phyloP scores from a whole-genome alignment of 2,329 filamentous ascomycete species.

The Nemania diffusa region DNA sequence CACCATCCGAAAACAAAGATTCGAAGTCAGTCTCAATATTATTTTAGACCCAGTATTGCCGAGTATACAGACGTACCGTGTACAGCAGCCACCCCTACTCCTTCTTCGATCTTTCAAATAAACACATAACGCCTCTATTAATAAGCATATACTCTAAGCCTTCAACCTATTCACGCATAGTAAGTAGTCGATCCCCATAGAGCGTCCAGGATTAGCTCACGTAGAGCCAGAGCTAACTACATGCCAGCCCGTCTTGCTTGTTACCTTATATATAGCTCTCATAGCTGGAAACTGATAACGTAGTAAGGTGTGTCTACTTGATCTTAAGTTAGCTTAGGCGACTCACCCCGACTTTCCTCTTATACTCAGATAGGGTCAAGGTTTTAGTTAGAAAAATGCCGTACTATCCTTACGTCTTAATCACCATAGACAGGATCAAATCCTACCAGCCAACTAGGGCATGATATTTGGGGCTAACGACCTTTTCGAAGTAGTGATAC shows the following conservation, averaged over 20 bases:
- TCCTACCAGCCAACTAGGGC: neutral
- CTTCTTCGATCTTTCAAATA: slow-evolving; percentile 18
- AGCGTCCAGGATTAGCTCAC: neutral
- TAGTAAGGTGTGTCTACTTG: neutral
- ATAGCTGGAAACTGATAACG: neutral
- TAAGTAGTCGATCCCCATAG: neutral
- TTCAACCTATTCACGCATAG: neutral
- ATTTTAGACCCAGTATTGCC: neutral
- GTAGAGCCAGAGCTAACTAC: neutral
- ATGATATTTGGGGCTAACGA: neutral
- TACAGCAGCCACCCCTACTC: neutral
- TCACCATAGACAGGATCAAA: neutral
- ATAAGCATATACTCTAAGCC: slow-evolving; percentile 33
- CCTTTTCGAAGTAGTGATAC: neutral
- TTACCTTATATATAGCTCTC: neutral
- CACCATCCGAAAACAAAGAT: neutral
- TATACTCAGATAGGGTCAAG: neutral
- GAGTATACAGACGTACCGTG: neutral
- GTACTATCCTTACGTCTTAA: no score
- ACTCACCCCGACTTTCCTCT: no score
- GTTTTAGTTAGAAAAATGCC: neutral
- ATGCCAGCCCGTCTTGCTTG: neutral
- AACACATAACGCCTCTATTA: slow-evolving; percentile 31
- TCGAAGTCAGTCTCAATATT: neutral
- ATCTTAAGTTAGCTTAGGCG: neutral